Percentiles rank a stretch among this genome's conserved stretches.
phyloP scores from a whole-genome alignment of 2,329 filamentous ascomycete species.

The Hypoxylon sp. region DNA sequence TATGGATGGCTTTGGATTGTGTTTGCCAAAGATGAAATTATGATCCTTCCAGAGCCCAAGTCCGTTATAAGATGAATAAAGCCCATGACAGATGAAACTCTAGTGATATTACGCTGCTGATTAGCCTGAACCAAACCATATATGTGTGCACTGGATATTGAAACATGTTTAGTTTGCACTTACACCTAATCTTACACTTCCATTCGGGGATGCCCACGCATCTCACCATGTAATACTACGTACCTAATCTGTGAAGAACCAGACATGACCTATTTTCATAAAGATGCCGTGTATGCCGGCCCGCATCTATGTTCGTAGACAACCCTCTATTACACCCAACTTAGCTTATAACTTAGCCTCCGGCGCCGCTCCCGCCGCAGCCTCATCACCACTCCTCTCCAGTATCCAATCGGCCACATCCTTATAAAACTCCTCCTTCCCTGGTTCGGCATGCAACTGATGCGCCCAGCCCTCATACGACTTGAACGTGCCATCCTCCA shows the following conservation, averaged over 20 bases:
- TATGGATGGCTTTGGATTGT: background rate
- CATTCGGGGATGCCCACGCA: background rate
- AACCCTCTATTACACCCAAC: background rate
- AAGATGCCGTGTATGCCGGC: background rate
- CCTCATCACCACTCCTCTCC: constrained; percentile 54
- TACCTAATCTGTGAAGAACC: background rate
- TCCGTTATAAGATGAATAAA: too few relatives aligned
- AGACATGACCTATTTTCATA: background rate
- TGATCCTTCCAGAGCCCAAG: background rate
- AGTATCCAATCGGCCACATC: constrained; percentile 79
- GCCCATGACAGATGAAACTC: too few relatives aligned
- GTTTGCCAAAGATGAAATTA: background rate
- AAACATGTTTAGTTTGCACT: background rate
- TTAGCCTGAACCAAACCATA: background rate
- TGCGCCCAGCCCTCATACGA: constrained; percentile 85
- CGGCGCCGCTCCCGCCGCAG: constrained; percentile 15
- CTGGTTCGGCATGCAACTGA: constrained; percentile 75
- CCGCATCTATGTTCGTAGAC: background rate
- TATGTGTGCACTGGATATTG: background rate
- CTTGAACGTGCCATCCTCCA: constrained; percentile 79
- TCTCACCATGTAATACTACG: background rate
- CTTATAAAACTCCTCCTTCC: constrained; percentile 67
- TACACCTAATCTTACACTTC: background rate
- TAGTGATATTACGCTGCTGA: background rate
- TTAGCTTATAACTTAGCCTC: constrained; percentile 46